Conservation (phyloP, 768 basidiomycete genomes). For the Xanthoconium purpureum region DNA sequence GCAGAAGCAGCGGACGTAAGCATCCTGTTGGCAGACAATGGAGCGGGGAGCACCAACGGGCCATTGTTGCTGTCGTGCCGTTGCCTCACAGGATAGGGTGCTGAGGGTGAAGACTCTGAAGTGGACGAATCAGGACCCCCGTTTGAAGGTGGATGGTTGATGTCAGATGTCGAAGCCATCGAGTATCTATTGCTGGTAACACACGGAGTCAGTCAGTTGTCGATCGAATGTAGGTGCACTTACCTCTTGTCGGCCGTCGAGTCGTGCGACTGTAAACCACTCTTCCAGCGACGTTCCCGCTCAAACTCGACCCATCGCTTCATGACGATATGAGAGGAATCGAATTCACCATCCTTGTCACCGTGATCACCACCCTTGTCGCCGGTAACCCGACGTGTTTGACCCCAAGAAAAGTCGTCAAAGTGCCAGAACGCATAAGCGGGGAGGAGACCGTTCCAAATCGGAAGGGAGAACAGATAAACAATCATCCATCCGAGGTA, state of each 20-base stretch:
- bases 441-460: slow-evolving; percentile 96
- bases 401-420: slow-evolving; percentile 98
- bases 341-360: slow-evolving; percentile 97
- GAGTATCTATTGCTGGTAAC: slow-evolving; percentile 61
- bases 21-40: slow-evolving; percentile 58
- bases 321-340: slow-evolving; percentile 96
- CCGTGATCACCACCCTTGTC: slow-evolving; percentile 71
- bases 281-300: slow-evolving; percentile 91
- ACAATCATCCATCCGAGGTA: slow-evolving; percentile 98
- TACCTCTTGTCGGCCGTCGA: slow-evolving; percentile 69
- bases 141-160: slow-evolving; percentile 53
- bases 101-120: slow-evolving; percentile 48
- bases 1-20: slow-evolving; percentile 41
- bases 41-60: slow-evolving; percentile 71
- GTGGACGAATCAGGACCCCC: slow-evolving; percentile 57
- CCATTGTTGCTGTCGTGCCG: slow-evolving; percentile 69
- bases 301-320: slow-evolving; percentile 99
- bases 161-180: slow-evolving; percentile 72
- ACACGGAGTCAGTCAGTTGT: slow-evolving; percentile 24
- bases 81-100: slow-evolving; percentile 42
- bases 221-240: slow-evolving; percentile 20
- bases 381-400: slow-evolving; percentile 81
- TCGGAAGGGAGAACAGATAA: slow-evolving; percentile 87
- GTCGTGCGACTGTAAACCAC: slow-evolving; percentile 78
- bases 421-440: slow-evolving; percentile 99